A percentile compares a stretch with the other conserved stretches of the same genome.
Evolutionary conservation across 1,284 basidiomycete species (phyloP).

Genomic region (Gastroboletus turbinatus): DNA sequence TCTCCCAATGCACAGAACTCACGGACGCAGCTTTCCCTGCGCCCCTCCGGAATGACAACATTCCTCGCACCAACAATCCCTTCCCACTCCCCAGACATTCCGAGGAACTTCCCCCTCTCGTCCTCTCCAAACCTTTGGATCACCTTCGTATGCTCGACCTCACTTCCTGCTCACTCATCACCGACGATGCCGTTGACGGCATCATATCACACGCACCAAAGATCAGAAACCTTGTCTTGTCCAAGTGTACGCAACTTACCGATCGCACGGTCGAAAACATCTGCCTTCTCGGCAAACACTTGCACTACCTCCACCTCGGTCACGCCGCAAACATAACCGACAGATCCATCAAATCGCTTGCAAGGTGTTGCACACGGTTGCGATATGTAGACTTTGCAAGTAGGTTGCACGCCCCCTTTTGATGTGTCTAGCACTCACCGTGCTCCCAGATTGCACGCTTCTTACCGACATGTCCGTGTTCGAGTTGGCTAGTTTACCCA

Average conservation of each 20-base stretch:
- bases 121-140: constrained; percentile 64
- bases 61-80: constrained; percentile 45
- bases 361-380: constrained; percentile 87
- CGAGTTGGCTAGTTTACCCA: constrained; percentile 86
- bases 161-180: constrained; percentile 80
- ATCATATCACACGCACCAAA: constrained; percentile 87
- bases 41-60: constrained; percentile 44
- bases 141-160: constrained; percentile 89
- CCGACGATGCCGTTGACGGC: constrained; percentile 89
- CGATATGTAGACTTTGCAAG: constrained; percentile 97
- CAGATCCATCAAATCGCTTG: constrained; percentile 80
- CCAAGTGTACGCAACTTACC: constrained; percentile 87
- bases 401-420: constrained; percentile 41
- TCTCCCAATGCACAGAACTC: constrained; percentile 79
- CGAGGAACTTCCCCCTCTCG: constrained; percentile 60
- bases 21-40: constrained; percentile 89
- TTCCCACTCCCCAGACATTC: constrained; percentile 43
- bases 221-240: constrained; percentile 89
- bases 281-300: constrained; percentile 82
- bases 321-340: constrained; percentile 92
- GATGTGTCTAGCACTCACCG: constrained; percentile 2
- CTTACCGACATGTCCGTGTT: constrained; percentile 94
- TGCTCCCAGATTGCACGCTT: constrained; percentile 69
- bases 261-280: constrained; percentile 87
- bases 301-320: constrained; percentile 96